Conservation (phyloP, 768 basidiomycete species). For the Serendipita sp. region DNA sequence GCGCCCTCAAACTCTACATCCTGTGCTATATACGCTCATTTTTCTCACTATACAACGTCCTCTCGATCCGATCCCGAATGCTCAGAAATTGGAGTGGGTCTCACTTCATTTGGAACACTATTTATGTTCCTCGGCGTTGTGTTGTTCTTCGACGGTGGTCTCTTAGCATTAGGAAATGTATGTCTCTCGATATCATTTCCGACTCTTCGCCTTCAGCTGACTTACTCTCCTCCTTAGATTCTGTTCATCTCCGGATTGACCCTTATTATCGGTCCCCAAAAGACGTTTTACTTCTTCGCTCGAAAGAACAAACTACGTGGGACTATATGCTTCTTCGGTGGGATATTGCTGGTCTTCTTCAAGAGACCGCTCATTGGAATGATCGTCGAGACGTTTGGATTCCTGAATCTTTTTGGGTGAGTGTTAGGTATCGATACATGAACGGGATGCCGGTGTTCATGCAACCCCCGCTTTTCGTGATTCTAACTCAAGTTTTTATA, state of each 20-base stretch:
- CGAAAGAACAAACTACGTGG: conserved; percentile 90
- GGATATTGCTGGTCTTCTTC: conserved; percentile 81
- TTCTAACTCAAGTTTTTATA: conserved; percentile 20
- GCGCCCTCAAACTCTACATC: background rate
- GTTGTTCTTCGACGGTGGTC: conserved; percentile 89
- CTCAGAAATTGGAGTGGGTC: conserved; percentile 86
- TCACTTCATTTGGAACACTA: conserved; percentile 84
- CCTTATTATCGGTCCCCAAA: conserved; percentile 90
- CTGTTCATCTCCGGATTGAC: conserved; percentile 89
- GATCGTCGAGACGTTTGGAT: conserved; percentile 88
- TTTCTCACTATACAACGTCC: background rate
- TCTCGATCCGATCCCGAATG: background rate
- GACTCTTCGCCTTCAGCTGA: background rate
- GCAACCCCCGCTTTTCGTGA: background rate
- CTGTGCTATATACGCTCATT: conserved; percentile 10
- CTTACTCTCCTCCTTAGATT: conserved; percentile 32
- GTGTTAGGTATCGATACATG: conserved; percentile 15
- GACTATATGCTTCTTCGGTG: conserved; percentile 72
- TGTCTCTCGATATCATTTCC: conserved; percentile 14
- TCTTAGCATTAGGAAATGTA: conserved; percentile 95
- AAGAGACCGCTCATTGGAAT: conserved; percentile 94
- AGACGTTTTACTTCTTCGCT: conserved; percentile 97
- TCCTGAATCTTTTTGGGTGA: conserved; percentile 93
- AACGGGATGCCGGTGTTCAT: background rate
- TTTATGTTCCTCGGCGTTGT: conserved; percentile 96